Evolutionary conservation across 1,284 basidiomycete genomes (phyloP).

Genomic region (Ceratobasidium sp.): DNA sequence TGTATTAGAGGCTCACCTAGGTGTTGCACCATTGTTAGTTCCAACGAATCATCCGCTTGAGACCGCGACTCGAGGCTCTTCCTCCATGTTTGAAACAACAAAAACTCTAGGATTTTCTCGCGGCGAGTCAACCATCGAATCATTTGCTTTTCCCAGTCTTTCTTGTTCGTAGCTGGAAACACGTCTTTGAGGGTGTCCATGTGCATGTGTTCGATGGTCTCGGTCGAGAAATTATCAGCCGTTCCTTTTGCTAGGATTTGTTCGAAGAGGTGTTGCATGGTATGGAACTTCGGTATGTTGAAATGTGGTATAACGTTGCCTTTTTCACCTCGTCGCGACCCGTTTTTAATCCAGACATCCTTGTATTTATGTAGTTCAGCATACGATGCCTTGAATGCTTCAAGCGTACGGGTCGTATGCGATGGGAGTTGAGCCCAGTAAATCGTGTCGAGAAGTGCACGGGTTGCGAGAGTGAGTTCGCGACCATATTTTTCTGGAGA

Average conservation of each 20-base stretch:
- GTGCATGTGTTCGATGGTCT: constrained; percentile 40
- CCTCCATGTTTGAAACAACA: too few species aligned
- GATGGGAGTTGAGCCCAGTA: not conserved
- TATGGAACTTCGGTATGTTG: constrained; percentile 15
- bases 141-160: constrained; percentile 24
- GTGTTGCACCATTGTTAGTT: too few species aligned
- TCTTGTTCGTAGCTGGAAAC: constrained; percentile 35
- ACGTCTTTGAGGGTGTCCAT: constrained; percentile 38
- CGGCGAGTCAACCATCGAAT: constrained; percentile 29
- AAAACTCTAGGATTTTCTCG: not conserved
- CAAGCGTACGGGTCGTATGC: not conserved
- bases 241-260: not conserved
- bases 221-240: constrained; percentile 38
- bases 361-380: not conserved
- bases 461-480: not conserved
- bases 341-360: not conserved
- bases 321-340: not conserved
- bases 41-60: too few species aligned
- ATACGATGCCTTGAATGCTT: not conserved
- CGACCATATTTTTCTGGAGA: not conserved
- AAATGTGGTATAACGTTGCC: constrained; percentile 1
- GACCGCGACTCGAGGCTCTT: too few species aligned
- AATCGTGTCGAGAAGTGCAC: not conserved
- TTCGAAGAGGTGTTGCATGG: not conserved
- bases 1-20: too few species aligned